Percentiles rank a stretch among this genome's conserved stretches.
Evolutionary conservation across 495 filamentous ascomycete genomes (phyloP).

Genomic region (Acidiella bohemica): DNA sequence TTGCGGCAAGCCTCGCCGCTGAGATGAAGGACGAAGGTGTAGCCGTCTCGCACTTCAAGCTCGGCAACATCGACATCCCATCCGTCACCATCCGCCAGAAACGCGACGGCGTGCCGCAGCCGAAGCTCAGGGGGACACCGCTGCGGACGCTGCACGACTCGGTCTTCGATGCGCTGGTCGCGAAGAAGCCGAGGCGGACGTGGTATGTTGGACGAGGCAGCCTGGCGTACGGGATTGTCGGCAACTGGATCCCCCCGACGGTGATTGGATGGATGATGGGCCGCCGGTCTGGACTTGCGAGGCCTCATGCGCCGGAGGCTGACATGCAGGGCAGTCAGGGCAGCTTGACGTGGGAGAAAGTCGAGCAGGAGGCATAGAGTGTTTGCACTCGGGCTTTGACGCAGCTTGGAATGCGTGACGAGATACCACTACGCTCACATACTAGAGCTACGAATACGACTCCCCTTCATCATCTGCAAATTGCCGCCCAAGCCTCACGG

Average conservation of each 20-base stretch:
- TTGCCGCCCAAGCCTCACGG: too few species aligned
- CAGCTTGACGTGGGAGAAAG: constrained; percentile 30
- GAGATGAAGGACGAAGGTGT: constrained; percentile 63
- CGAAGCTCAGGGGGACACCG: constrained; percentile 44
- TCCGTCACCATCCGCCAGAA: constrained; percentile 19
- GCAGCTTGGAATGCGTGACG: too few species aligned
- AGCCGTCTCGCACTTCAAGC: constrained; percentile 66
- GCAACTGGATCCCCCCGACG: constrained; percentile 63
- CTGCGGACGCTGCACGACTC: constrained; percentile 66
- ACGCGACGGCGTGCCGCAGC: constrained; percentile 20
- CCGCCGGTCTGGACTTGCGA: constrained; percentile 32
- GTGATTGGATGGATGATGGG: constrained; percentile 87
- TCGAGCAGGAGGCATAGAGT: constrained; percentile 20
- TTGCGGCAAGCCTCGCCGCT: constrained; percentile 57
- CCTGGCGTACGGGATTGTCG: constrained; percentile 70
- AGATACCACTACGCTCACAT: too few species aligned
- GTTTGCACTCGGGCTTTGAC: too few species aligned
- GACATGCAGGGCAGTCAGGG: constrained; percentile 15
- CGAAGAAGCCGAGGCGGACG: constrained; percentile 36
- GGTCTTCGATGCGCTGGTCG: constrained; percentile 72
- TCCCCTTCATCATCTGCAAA: too few species aligned
- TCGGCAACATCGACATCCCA: constrained; percentile 70
- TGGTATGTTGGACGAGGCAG: constrained; percentile 72
- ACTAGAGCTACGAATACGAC: too few species aligned
- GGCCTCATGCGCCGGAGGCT: constrained; percentile 11